Conservation (phyloP, 306 rosid genomes). For the Casuarina cunninghamiana region DNA sequence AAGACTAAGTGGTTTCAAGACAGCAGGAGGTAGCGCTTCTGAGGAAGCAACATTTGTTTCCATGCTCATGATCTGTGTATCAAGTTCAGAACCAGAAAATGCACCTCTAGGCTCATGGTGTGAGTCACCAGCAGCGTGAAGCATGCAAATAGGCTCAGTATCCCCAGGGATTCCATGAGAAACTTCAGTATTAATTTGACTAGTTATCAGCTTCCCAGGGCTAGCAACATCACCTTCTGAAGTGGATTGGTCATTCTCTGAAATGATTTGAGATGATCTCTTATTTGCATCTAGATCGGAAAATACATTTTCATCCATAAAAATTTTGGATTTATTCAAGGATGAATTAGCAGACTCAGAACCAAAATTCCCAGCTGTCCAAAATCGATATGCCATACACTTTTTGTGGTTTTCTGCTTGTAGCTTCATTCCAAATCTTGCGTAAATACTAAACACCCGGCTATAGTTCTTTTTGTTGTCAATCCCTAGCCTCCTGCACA, state of each 20-base stretch:
- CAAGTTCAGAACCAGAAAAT: slow-evolving; percentile 35
- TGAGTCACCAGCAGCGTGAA: slow-evolving; percentile 23
- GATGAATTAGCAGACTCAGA: slow-evolving; percentile 43
- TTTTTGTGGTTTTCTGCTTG: slow-evolving; percentile 69
- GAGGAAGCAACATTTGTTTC: slow-evolving; percentile 38
- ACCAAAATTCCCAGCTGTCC: slow-evolving; percentile 67
- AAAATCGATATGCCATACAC: slow-evolving; percentile 58
- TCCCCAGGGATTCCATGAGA: slow-evolving; percentile 36
- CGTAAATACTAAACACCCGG: slow-evolving; percentile 60
- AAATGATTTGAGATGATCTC: slow-evolving; percentile 33
- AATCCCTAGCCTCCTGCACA: slow-evolving; percentile 74
- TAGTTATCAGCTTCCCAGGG: slow-evolving; percentile 31
- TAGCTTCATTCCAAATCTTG: slow-evolving; percentile 72
- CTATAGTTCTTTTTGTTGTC: slow-evolving; percentile 65
- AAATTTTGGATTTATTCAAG: slow-evolving; percentile 31
- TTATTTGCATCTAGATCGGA: slow-evolving; percentile 28
- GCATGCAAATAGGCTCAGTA: slow-evolving; percentile 31
- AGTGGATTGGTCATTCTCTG: slow-evolving; percentile 33
- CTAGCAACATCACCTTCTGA: slow-evolving; percentile 30
- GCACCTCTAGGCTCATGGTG: slow-evolving; percentile 37
- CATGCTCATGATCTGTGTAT: slow-evolving; percentile 29
- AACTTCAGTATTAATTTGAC: slow-evolving; percentile 33
- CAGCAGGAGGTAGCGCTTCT: slow-evolving; percentile 35
- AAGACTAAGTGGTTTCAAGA: slow-evolving; percentile 35
- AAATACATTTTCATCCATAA: slow-evolving; percentile 35